Percentiles rank a stretch among this genome's conserved stretches.
These are phyloP conservation scores for Aspergillus sp. DNA, from an alignment of 2,329 filamentous ascomycete genomes.

Conservation along the genomic window DNA sequence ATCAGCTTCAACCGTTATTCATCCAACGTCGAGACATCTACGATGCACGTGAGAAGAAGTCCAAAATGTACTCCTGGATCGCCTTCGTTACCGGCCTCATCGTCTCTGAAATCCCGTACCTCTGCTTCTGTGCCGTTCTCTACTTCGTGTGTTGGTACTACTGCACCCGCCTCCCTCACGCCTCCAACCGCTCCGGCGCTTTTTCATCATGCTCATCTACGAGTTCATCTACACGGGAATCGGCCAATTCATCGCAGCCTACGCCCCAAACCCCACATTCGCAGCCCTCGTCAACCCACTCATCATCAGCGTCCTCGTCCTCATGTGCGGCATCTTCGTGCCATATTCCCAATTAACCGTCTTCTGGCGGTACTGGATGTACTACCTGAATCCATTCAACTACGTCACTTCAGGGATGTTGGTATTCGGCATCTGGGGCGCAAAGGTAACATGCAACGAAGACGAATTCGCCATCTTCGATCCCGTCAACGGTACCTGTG, in stretches of 20 bases:
- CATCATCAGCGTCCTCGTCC: constrained; percentile 65
- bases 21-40: constrained; percentile 66
- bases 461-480: constrained; percentile 47
- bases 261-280: constrained; percentile 62
- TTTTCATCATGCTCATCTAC: constrained; percentile 69
- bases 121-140: constrained; percentile 57
- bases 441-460: constrained; percentile 43
- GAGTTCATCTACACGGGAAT: constrained; percentile 66
- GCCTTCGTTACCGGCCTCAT: constrained; percentile 67
- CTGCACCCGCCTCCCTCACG: constrained; percentile 50
- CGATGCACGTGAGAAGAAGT: constrained; percentile 62
- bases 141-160: constrained; percentile 74
- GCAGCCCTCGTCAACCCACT: constrained; percentile 71
- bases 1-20: constrained; percentile 59
- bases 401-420: constrained; percentile 57
- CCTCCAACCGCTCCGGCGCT: constrained; percentile 39
- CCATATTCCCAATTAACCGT: constrained; percentile 58
- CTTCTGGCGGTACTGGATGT: constrained; percentile 67
- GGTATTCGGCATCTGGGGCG: constrained; percentile 47
- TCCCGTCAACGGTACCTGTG: constrained; percentile 46
- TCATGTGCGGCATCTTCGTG: constrained; percentile 69
- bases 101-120: constrained; percentile 64
- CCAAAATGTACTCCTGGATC: constrained; percentile 68
- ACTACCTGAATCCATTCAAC: constrained; percentile 58
- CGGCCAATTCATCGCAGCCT: constrained; percentile 76